Conservation (phyloP, 106 monocot genomes). For the Amphibolis antarctica region DNA sequence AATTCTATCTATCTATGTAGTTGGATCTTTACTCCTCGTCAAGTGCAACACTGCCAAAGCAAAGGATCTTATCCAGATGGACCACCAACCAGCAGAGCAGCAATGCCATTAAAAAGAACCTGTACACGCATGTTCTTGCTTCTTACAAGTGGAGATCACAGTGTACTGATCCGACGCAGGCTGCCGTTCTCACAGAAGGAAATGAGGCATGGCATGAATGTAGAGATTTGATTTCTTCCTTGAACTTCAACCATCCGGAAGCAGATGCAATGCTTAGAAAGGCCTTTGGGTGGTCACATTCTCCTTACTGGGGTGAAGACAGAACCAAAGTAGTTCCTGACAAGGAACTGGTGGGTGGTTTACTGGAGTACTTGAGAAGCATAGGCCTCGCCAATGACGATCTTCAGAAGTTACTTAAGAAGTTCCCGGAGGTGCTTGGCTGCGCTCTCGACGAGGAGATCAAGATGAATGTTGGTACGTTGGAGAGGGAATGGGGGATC, state of each 20-base stretch:
- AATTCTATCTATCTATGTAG: too few relatives aligned
- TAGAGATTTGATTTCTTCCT: constrained; percentile 32
- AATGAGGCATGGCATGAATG: constrained; percentile 47
- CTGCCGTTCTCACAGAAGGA: constrained; percentile 11
- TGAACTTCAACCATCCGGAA: constrained; percentile 45
- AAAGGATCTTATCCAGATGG: not conserved
- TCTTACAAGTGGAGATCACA: not conserved
- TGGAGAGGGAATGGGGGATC: constrained; percentile 84
- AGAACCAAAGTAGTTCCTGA: constrained; percentile 42
- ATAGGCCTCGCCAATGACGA: constrained; percentile 72
- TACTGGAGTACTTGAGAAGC: constrained; percentile 43
- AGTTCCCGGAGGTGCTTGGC: constrained; percentile 86
- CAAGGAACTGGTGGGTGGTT: constrained; percentile 20
- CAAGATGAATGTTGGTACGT: constrained; percentile 39
- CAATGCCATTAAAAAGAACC: not conserved
- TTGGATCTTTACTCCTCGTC: not conserved
- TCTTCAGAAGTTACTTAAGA: constrained; percentile 75
- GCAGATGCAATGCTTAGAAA: constrained; percentile 56
- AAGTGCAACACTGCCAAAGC: not conserved
- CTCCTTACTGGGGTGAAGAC: constrained; percentile 96
- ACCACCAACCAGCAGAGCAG: not conserved
- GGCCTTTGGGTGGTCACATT: constrained; percentile 76
- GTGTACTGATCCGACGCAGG: not conserved
- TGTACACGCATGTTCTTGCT: not conserved
- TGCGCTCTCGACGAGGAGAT: constrained; percentile 58